These are phyloP conservation scores for Hemerocallis citrina DNA, from an alignment of 106 monocot species.

Conservation along the genomic window DNA sequence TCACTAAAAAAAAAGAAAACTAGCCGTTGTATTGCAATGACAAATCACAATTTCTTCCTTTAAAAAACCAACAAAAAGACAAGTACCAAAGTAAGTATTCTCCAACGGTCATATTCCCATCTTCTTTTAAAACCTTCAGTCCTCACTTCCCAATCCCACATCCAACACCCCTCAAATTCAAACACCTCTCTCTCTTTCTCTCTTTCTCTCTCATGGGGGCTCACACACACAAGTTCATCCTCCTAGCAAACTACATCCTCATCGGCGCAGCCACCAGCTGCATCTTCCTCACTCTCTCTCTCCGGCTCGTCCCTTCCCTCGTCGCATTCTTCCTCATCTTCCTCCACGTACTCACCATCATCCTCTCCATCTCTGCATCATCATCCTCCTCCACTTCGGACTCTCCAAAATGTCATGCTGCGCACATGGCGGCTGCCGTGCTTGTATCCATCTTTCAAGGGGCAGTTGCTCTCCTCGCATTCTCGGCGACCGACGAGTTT, in stretches of 20 bases:
- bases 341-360: slow-evolving; percentile 80
- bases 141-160: not conserved
- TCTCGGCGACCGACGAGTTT: slow-evolving; percentile 53
- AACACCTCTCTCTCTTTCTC: not conserved
- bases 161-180: not conserved
- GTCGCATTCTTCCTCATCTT: slow-evolving; percentile 66
- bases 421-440: slow-evolving; percentile 73
- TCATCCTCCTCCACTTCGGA: slow-evolving; percentile 30
- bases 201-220: not conserved
- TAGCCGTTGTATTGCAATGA: slow-evolving; percentile 18
- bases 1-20: too few species aligned
- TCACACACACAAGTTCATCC: slow-evolving; percentile 72
- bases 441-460: slow-evolving; percentile 91
- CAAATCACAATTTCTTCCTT: not conserved
- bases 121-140: not conserved
- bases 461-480: slow-evolving; percentile 66
- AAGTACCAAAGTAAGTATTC: too few species aligned
- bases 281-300: slow-evolving; percentile 88
- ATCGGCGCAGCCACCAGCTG: slow-evolving; percentile 82
- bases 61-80: too few species aligned
- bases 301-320: slow-evolving; percentile 70
- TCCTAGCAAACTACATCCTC: slow-evolving; percentile 73
- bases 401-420: slow-evolving; percentile 45
- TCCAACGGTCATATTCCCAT: slow-evolving; percentile 33
- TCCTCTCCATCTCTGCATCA: slow-evolving; percentile 46